Percentiles rank a stretch among this genome's conserved stretches.
These are phyloP conservation scores for Blastocystis sp. DNA, from an alignment of 352 stramenopile species.

Conservation along the genomic window DNA sequence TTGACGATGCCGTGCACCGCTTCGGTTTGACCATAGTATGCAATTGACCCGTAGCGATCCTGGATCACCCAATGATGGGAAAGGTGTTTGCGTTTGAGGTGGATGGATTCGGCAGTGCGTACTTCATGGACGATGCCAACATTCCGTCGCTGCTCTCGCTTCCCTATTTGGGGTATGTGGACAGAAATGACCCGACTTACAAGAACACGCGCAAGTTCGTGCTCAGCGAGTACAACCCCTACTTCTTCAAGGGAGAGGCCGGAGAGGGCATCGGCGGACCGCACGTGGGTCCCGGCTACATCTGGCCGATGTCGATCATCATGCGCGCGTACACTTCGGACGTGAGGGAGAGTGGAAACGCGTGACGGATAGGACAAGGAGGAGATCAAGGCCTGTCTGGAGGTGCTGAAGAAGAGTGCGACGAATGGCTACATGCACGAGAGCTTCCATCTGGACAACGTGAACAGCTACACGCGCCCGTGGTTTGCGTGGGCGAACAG, in stretches of 20 bases:
- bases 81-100: conserved; percentile 75
- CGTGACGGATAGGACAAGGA: conserved; percentile 68
- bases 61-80: conserved; percentile 65
- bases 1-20: conserved; percentile 70
- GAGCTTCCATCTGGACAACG: conserved; percentile 71
- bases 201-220: conserved; percentile 72
- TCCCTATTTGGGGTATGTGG: conserved; percentile 73
- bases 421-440: conserved; percentile 75
- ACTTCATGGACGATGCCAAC: conserved; percentile 79
- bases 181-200: conserved; percentile 70
- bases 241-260: conserved; percentile 70
- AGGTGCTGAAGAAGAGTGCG: conserved; percentile 71
- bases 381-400: conserved; percentile 71
- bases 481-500: conserved; percentile 74
- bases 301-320: conserved; percentile 76
- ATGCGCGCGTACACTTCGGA: conserved; percentile 73
- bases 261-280: conserved; percentile 72
- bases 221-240: conserved; percentile 72
- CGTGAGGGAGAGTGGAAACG: background rate
- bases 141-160: conserved; percentile 74
- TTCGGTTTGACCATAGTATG: conserved; percentile 14
- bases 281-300: conserved; percentile 71
- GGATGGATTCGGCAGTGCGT: conserved; percentile 75
- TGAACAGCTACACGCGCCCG: conserved; percentile 70
- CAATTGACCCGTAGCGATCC: conserved; percentile 25